A percentile compares a stretch with the other conserved stretches of the same genome.
phyloP scores from a whole-genome alignment of 805 yeast genomes.

The Saturnispora diversa region DNA sequence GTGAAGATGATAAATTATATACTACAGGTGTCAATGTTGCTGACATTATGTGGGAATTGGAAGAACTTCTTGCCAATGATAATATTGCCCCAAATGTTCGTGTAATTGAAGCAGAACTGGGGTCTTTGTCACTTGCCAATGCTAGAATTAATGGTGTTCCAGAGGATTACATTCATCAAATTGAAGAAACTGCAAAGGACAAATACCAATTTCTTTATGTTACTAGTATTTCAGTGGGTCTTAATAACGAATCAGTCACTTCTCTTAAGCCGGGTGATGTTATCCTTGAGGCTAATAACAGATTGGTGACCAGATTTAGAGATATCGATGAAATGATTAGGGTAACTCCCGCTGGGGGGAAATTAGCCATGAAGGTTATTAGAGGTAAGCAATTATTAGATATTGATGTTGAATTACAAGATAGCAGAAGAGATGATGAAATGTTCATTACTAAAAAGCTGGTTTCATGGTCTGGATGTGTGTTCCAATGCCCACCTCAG shows the following conservation, averaged over 20 bases:
- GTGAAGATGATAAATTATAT: conserved; percentile 62
- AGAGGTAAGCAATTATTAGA: conserved; percentile 61
- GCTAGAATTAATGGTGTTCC: conserved; percentile 86
- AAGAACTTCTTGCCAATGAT: conserved; percentile 36
- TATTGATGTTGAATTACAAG: conserved; percentile 55
- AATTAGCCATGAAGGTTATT: conserved; percentile 53
- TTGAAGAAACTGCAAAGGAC: conserved; percentile 47
- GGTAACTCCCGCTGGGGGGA: conserved; percentile 13
- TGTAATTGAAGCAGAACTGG: conserved; percentile 74
- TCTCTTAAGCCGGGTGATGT: conserved; percentile 62
- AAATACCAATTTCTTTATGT: conserved; percentile 69
- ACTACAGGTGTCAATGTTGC: conserved; percentile 72
- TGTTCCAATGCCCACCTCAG: conserved; percentile 84
- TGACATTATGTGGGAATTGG: conserved; percentile 51
- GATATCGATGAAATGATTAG: conserved; percentile 46
- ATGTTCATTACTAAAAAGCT: conserved; percentile 52
- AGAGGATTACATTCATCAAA: conserved; percentile 65
- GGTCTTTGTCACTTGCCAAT: conserved; percentile 55
- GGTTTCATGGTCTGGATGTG: conserved; percentile 77
- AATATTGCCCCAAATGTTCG: conserved; percentile 47
- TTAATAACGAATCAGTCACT: conserved; percentile 24
- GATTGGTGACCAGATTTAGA: conserved; percentile 54
- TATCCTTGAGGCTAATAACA: conserved; percentile 59
- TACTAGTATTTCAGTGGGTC: conserved; percentile 43
- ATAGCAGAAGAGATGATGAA: conserved; percentile 34